Conservation (phyloP, 164 flowering plant species). For the grape (Vitis vinifera) region DNA sequence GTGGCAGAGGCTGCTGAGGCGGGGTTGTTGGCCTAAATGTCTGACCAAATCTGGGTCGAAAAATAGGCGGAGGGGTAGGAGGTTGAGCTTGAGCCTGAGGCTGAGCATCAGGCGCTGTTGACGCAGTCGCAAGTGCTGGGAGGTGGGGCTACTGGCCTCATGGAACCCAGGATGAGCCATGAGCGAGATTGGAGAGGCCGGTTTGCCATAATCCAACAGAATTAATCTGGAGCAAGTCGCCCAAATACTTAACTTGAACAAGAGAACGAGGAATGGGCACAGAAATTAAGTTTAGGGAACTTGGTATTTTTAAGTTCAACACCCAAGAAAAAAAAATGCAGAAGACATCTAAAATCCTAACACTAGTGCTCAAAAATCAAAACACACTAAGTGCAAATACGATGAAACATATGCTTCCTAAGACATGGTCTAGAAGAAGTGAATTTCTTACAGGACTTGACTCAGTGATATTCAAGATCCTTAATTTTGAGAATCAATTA, state of each 20-base stretch:
- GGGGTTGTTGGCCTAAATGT: neutral
- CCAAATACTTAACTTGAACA: too few species aligned
- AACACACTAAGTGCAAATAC: too few species aligned
- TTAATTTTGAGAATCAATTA: too few species aligned
- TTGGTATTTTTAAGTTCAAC: slow-evolving; percentile 20
- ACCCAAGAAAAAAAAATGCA: neutral
- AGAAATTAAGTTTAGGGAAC: neutral
- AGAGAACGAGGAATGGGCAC: neutral
- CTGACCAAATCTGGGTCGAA: slow-evolving; percentile 4
- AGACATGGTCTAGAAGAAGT: too few species aligned
- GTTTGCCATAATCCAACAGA: slow-evolving; percentile 23
- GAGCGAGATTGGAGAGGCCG: slow-evolving; percentile 31
- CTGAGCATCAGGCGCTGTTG: too few species aligned
- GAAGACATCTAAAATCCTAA: neutral
- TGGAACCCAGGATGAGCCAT: slow-evolving; percentile 37
- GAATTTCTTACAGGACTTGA: too few species aligned
- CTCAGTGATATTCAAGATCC: too few species aligned
- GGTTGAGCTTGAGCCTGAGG: slow-evolving; percentile 9
- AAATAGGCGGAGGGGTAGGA: slow-evolving; percentile 17
- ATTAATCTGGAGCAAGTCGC: too few species aligned
- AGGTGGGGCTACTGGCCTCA: slow-evolving; percentile 1
- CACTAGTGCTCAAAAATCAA: neutral
- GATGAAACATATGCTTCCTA: too few species aligned
- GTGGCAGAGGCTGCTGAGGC: slow-evolving; percentile 8
- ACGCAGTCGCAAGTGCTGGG: too few species aligned